Base-by-base conservation (phyloP, 768 basidiomycete species). In the Cantharellus cinnabarinus region DNA sequence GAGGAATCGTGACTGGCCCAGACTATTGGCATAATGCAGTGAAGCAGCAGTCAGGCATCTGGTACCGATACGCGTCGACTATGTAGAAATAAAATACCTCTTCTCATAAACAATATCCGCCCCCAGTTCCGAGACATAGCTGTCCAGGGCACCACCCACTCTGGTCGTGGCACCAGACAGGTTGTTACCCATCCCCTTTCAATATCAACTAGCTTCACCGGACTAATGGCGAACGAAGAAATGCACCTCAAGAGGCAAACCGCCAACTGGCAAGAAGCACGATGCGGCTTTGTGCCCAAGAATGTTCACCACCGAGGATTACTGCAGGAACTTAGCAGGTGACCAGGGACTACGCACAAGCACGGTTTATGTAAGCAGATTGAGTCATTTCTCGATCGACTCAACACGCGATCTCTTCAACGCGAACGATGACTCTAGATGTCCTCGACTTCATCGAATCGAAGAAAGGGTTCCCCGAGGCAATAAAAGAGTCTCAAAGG, bases 381-480 rank as follows among this genome's bases (percentile, higher is more conserved):
- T 29, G 20, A 29, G 20, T 29, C 20, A 29, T 29, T 29, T 29
- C 20, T 29, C 20, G 20, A 29, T 29, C 20, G 20, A 29, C 20
- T 29, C 20, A 29, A 29, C 20, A 29, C 20, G 20, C 20, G 20
- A 29, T 29, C 20, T 29, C 20, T 29, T 29, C 20, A 29, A 29
- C 20, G 20, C 20, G 20, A 10, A 54, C 7, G 52, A 90, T 89
- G 88, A 90, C 88, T 14, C 74, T 90, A 64, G 88, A 90, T 73
- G 74, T 89, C 34, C 74, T 80, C 5, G 77, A 74, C 59, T 90
- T 90, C 64, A 86, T 90, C 64, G 82, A 87, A 67, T 79, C 71
- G 71, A 90, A 89, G 68, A 95, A 93, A 35, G 95, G 95, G 41
- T 87, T 95, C 72, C 81, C 93, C 14, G 82, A 85, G 64, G 79